Percentiles rank a stretch among this genome's conserved stretches.
phyloP scores from a whole-genome alignment of 805 yeast genomes.

The Kazachstania bromeliacearum region DNA sequence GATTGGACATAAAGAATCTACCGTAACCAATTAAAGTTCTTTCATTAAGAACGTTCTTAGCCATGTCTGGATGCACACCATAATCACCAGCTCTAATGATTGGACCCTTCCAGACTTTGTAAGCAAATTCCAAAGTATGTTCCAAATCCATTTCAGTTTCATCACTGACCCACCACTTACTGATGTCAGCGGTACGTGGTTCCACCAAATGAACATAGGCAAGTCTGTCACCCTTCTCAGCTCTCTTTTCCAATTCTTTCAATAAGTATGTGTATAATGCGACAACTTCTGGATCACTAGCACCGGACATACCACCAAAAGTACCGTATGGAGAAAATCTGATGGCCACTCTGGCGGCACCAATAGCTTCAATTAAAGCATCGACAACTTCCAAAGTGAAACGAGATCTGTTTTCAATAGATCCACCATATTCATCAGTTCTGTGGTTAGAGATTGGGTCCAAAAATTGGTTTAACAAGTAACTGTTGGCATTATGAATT shows the following conservation, averaged over 20 bases:
- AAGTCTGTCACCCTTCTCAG: constrained; percentile 27
- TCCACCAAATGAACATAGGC: constrained; percentile 40
- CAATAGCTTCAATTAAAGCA: constrained; percentile 40
- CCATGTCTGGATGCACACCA: constrained; percentile 21
- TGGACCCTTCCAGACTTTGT: constrained; percentile 38
- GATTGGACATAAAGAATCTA: constrained; percentile 44
- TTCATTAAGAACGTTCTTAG: constrained; percentile 30
- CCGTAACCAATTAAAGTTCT: constrained; percentile 39
- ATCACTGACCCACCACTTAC: constrained; percentile 24
- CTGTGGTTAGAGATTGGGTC: constrained; percentile 37
- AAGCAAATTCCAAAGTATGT: constrained; percentile 31
- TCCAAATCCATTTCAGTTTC: constrained; percentile 18
- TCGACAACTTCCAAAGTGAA: constrained; percentile 42
- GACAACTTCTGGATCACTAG: constrained; percentile 21
- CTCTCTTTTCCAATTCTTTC: constrained; percentile 33
- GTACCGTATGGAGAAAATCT: constrained; percentile 40
- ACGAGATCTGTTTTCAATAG: constrained; percentile 40
- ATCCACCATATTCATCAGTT: constrained; percentile 47
- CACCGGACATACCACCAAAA: constrained; percentile 33
- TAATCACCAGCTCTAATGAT: constrained; percentile 35
- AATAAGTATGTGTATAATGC: constrained; percentile 34
- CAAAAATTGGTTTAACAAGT: constrained; percentile 46
- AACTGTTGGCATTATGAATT: constrained; percentile 60
- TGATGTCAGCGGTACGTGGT: constrained; percentile 33
- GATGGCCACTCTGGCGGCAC: constrained; percentile 39